Evolutionary conservation across 805 yeast species (phyloP).

Genomic region (Starmerella bombicola): DNA sequence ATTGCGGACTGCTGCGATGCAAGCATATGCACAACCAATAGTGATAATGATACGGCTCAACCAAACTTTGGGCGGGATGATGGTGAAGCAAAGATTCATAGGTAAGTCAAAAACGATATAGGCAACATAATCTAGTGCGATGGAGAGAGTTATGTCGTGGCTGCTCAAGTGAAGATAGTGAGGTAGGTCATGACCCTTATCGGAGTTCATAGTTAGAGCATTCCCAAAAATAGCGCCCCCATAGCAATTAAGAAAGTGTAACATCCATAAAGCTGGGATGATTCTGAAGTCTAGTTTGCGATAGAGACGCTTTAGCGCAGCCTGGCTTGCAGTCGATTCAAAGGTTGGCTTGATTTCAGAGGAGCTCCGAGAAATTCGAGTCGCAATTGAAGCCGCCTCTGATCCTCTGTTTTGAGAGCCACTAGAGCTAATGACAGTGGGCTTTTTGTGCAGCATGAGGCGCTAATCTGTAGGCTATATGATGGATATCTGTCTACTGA

Average conservation of each 20-base stretch:
- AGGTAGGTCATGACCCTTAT: slow-evolving; percentile 46
- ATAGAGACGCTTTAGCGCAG: slow-evolving; percentile 26
- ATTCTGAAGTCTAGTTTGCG: slow-evolving; percentile 55
- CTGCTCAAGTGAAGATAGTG: slow-evolving; percentile 40
- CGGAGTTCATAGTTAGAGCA: slow-evolving; percentile 64
- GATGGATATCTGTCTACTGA: too few species aligned
- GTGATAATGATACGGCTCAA: slow-evolving; percentile 61
- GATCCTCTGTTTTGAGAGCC: too few species aligned
- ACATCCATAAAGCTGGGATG: slow-evolving; percentile 70
- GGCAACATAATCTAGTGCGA: slow-evolving; percentile 73
- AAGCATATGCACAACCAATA: slow-evolving; percentile 65
- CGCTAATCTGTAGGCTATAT: too few species aligned
- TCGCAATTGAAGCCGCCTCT: too few species aligned
- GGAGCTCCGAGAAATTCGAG: too few species aligned
- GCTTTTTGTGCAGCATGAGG: too few species aligned
- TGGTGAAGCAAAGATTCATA: slow-evolving; percentile 76
- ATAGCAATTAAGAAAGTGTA: slow-evolving; percentile 67
- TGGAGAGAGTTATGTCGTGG: slow-evolving; percentile 57
- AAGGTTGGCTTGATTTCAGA: too few species aligned
- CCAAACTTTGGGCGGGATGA: slow-evolving; percentile 76
- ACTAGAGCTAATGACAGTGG: too few species aligned
- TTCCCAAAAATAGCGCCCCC: slow-evolving; percentile 68
- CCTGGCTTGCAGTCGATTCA: too few species aligned
- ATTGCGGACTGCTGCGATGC: slow-evolving; percentile 50
- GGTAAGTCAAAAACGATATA: slow-evolving; percentile 78